Conservation (phyloP, 768 basidiomycete genomes). For the Podaxis sp. region DNA sequence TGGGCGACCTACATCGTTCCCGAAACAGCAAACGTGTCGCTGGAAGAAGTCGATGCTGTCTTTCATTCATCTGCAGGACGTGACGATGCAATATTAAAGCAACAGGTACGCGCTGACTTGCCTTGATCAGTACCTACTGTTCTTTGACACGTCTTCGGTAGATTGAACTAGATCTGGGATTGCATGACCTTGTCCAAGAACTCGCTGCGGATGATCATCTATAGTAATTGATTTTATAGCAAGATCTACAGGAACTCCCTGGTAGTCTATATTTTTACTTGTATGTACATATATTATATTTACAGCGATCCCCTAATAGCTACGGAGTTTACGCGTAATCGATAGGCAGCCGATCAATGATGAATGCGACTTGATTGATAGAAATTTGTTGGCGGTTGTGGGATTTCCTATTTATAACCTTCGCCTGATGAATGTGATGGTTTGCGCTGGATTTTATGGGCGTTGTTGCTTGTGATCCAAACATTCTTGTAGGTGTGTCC, state of each 20-base stretch:
- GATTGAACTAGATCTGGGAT: slow-evolving; percentile 59
- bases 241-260: neutral
- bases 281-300: slow-evolving; percentile 1
- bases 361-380: neutral
- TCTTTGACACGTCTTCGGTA: slow-evolving; percentile 22
- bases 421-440: neutral
- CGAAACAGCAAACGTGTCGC: slow-evolving; percentile 73
- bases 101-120: slow-evolving; percentile 42
- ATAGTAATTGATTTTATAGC: neutral
- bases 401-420: neutral
- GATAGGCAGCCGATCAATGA: neutral
- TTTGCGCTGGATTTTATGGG: neutral
- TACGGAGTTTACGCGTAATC: neutral
- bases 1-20: slow-evolving; percentile 73
- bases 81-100: slow-evolving; percentile 51
- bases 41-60: slow-evolving; percentile 75
- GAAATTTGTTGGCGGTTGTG: slow-evolving; percentile 4
- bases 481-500: too few species aligned
- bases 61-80: slow-evolving; percentile 59
- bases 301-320: neutral
- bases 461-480: too few species aligned
- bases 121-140: neutral
- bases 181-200: slow-evolving; percentile 43
- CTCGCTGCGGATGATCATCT: slow-evolving; percentile 25
- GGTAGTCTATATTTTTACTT: neutral